Percentiles rank a stretch among this genome's conserved stretches.
Conservation (phyloP, 805 yeast genomes). For the Nakazawaea wyomingensis region DNA sequence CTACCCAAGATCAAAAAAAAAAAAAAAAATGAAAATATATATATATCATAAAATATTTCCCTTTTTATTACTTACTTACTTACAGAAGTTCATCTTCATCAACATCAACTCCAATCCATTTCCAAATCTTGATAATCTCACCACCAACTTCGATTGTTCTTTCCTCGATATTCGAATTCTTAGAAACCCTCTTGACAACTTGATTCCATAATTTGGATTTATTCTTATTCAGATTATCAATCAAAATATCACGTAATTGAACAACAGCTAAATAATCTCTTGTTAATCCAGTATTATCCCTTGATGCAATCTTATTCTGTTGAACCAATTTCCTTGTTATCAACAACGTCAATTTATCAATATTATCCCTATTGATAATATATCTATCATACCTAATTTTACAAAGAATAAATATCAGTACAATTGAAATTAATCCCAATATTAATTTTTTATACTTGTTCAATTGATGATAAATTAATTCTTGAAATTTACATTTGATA, state of each 20-base stretch:
- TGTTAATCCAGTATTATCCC: constrained; percentile 29
- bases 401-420: neutral
- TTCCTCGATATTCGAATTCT: constrained; percentile 58
- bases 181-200: constrained; percentile 53
- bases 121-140: constrained; percentile 83
- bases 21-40: too few species aligned
- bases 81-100: constrained; percentile 4
- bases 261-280: constrained; percentile 57
- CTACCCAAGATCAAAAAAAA: too few species aligned
- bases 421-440: neutral
- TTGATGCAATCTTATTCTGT: constrained; percentile 32
- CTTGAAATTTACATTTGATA: constrained; percentile 50
- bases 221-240: constrained; percentile 35
- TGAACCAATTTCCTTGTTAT: constrained; percentile 46
- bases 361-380: constrained; percentile 33
- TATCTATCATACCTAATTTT: constrained; percentile 32
- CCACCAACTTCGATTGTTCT: constrained; percentile 73
- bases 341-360: constrained; percentile 41
- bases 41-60: too few species aligned
- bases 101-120: constrained; percentile 51
- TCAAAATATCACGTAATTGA: constrained; percentile 64
- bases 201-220: constrained; percentile 53
- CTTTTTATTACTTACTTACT: neutral
- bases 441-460: neutral
- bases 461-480: constrained; percentile 37